Conservation (phyloP, 2,329 filamentous ascomycete genomes). For the Teratosphaeria pseudoeucalypti region DNA sequence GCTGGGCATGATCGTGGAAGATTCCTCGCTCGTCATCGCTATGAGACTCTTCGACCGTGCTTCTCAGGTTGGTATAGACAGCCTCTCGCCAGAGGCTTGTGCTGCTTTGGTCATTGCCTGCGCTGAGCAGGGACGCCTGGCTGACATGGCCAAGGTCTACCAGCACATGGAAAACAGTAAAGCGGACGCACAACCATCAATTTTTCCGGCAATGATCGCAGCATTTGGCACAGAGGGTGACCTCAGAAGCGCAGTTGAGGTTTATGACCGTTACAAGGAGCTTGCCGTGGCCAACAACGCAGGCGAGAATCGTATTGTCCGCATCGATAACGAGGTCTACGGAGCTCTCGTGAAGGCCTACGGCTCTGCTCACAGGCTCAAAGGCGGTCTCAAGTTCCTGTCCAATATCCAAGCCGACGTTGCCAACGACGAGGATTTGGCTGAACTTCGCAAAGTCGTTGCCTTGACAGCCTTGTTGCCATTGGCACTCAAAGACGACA, state of each 20-base stretch:
- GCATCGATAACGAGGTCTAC: constrained; percentile 76
- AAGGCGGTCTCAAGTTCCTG: constrained; percentile 77
- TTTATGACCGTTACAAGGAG: constrained; percentile 88
- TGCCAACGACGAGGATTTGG: constrained; percentile 29
- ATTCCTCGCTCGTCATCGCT: constrained; percentile 76
- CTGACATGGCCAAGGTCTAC: constrained; percentile 84
- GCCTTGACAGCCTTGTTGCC: constrained; percentile 68
- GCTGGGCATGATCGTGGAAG: constrained; percentile 73
- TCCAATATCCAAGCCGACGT: constrained; percentile 59
- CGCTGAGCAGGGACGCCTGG: constrained; percentile 66
- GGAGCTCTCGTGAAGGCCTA: constrained; percentile 88
- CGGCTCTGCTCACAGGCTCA: constrained; percentile 65
- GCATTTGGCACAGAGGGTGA: constrained; percentile 77
- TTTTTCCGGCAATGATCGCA: constrained; percentile 91
- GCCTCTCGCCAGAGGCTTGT: constrained; percentile 74
- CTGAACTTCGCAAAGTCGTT: constrained; percentile 56
- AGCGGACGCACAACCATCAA: constrained; percentile 63
- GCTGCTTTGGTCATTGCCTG: constrained; percentile 78
- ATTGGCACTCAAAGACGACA: constrained; percentile 59
- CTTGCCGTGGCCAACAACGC: constrained; percentile 77
- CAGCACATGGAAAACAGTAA: constrained; percentile 79
- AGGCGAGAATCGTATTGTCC: constrained; percentile 56
- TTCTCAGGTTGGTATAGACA: constrained; percentile 47
- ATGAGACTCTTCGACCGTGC: constrained; percentile 78
- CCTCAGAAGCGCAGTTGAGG: constrained; percentile 77